Evolutionary conservation across 305 asterid species (phyloP).

Genomic region (Fraxinus greggii): DNA sequence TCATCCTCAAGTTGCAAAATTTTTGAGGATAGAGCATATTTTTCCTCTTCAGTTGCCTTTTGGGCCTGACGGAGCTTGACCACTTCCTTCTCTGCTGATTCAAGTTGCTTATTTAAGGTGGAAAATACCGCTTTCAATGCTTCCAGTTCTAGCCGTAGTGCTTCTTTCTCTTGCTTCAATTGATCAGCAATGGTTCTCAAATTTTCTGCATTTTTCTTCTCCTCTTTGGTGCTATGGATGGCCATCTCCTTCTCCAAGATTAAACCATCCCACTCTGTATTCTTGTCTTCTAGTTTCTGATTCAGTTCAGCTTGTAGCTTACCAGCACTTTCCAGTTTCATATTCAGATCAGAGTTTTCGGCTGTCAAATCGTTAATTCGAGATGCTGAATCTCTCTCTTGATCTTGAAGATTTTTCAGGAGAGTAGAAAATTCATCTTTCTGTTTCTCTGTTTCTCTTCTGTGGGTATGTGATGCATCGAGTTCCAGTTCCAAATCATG

Average conservation of each 20-base stretch:
- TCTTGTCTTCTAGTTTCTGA: slow-evolving; percentile 35
- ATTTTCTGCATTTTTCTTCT: slow-evolving; percentile 26
- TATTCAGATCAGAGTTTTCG: neutral
- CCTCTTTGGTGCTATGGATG: slow-evolving; percentile 25
- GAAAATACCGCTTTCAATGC: slow-evolving; percentile 31
- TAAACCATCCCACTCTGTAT: slow-evolving; percentile 23
- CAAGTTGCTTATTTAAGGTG: slow-evolving; percentile 32
- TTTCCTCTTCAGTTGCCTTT: slow-evolving; percentile 32
- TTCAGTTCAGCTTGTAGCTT: slow-evolving; percentile 33
- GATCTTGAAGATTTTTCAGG: slow-evolving; percentile 50
- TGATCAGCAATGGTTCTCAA: slow-evolving; percentile 26
- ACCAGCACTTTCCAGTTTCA: slow-evolving; percentile 12
- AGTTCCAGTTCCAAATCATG: slow-evolving; percentile 70
- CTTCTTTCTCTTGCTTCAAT: slow-evolving; percentile 31
- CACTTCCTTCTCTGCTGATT: slow-evolving; percentile 33
- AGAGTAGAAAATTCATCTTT: slow-evolving; percentile 59
- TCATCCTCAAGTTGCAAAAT: slow-evolving; percentile 39
- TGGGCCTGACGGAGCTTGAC: slow-evolving; percentile 23
- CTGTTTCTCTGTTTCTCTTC: slow-evolving; percentile 57
- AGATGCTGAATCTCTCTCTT: slow-evolving; percentile 48
- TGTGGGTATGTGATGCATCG: slow-evolving; percentile 48
- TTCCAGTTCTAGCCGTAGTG: slow-evolving; percentile 32
- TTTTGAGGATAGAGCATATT: slow-evolving; percentile 25
- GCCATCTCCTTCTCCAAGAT: slow-evolving; percentile 31
- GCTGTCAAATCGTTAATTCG: slow-evolving; percentile 46